Evolutionary conservation across 2,329 filamentous ascomycete genomes (phyloP).

Genomic region (Trichothecium sympodiale): DNA sequence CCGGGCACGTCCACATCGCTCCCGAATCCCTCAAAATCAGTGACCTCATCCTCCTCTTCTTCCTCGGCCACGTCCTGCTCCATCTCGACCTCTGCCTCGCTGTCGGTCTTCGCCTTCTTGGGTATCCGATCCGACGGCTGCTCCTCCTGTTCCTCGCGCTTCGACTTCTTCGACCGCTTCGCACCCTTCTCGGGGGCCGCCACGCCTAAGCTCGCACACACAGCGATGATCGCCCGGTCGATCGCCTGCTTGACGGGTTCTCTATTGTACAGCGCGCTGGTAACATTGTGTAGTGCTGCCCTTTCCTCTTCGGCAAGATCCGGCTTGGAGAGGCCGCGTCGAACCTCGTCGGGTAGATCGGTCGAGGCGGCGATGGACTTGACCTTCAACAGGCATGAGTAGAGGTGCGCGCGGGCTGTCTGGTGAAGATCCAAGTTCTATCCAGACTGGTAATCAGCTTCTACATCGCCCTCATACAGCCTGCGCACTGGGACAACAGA

Average conservation of each 20-base stretch:
- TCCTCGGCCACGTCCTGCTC: constrained; percentile 12
- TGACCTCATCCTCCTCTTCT: constrained; percentile 19
- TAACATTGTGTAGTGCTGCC: constrained; percentile 44
- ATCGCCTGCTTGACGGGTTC: constrained; percentile 37
- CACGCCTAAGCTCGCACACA: constrained; percentile 38
- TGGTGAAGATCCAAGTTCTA: constrained; percentile 48
- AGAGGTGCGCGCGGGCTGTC: constrained; percentile 44
- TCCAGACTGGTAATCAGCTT: background rate
- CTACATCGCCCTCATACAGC: too few relatives aligned
- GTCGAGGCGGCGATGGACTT: constrained; percentile 39
- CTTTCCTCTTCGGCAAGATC: constrained; percentile 41
- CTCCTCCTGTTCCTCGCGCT: constrained; percentile 19
- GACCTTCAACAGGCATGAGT: constrained; percentile 41
- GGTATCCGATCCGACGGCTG: constrained; percentile 14
- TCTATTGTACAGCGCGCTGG: constrained; percentile 43
- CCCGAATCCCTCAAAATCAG: constrained; percentile 26
- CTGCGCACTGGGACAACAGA: background rate
- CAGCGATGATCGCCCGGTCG: constrained; percentile 34
- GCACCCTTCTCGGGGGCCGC: constrained; percentile 30
- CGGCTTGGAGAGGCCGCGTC: constrained; percentile 34
- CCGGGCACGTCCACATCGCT: constrained; percentile 16
- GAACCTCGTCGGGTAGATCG: constrained; percentile 37
- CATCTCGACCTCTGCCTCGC: constrained; percentile 9
- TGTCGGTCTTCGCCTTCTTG: constrained; percentile 8
- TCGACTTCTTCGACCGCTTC: constrained; percentile 19